phyloP scores from a whole-genome alignment of 164 flowering plant genomes.

The Vitis rotundifolia region DNA sequence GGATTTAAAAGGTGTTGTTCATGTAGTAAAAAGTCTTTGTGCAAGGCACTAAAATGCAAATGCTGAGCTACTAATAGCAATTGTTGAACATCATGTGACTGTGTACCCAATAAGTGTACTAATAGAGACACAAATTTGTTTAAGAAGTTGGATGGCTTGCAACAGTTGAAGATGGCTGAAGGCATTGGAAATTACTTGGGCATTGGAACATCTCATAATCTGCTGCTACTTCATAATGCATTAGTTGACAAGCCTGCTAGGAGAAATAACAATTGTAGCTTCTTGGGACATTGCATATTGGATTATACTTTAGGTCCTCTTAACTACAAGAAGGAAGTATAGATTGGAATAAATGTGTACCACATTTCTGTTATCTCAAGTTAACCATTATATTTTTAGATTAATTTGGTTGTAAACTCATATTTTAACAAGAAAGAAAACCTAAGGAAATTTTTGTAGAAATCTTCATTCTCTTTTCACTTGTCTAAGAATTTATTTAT shows the following conservation, averaged over 20 bases:
- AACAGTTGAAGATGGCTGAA: slow-evolving; percentile 21
- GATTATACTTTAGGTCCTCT: too few relatives aligned
- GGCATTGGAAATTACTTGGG: slow-evolving; percentile 8
- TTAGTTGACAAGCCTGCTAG: slow-evolving; percentile 41
- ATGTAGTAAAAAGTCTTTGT: slow-evolving; percentile 54
- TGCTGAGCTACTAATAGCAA: slow-evolving; percentile 54
- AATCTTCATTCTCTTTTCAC: too few relatives aligned
- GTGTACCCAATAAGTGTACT: slow-evolving; percentile 54
- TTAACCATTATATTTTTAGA: too few relatives aligned
- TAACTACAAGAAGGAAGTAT: too few relatives aligned
- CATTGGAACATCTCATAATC: slow-evolving; percentile 44
- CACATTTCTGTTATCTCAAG: too few relatives aligned
- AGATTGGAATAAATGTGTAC: too few relatives aligned
- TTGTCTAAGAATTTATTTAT: too few relatives aligned
- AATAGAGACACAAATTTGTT: slow-evolving; percentile 41
- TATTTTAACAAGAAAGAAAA: too few relatives aligned
- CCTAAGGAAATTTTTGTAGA: too few relatives aligned
- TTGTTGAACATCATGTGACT: slow-evolving; percentile 71
- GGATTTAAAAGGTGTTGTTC: slow-evolving; percentile 53
- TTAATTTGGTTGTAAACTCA: too few relatives aligned
- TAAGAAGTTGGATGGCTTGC: slow-evolving; percentile 14
- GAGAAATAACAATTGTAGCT: slow-evolving; percentile 19
- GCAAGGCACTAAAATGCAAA: slow-evolving; percentile 81
- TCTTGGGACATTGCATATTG: not conserved
- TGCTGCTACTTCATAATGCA: slow-evolving; percentile 50